phyloP scores from a whole-genome alignment of 2,329 filamentous ascomycete species.

The Clarireedia homoeocarpa region DNA sequence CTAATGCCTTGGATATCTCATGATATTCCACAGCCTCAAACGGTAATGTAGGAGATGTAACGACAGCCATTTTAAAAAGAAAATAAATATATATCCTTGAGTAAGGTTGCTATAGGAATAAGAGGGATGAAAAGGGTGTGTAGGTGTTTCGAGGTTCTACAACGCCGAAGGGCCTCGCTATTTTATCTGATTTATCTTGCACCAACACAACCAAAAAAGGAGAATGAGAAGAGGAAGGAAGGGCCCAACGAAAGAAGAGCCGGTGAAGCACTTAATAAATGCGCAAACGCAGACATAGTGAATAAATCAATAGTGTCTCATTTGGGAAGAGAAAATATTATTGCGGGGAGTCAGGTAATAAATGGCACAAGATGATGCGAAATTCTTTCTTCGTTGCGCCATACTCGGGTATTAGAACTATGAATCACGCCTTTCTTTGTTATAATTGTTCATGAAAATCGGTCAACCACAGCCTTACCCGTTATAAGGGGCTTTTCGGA shows the following conservation, averaged over 20 bases:
- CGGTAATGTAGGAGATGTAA: slow-evolving; percentile 9
- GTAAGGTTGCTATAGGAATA: neutral
- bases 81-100: neutral
- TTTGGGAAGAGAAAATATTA: neutral
- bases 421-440: slow-evolving; percentile 9
- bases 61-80: slow-evolving; percentile 10
- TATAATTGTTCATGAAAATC: neutral
- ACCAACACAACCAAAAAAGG: neutral
- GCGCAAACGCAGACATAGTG: neutral
- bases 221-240: neutral
- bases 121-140: neutral
- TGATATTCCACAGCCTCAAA: neutral
- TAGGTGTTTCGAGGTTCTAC: neutral
- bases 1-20: neutral
- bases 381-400: slow-evolving; percentile 2
- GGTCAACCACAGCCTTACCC: neutral
- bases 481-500: neutral
- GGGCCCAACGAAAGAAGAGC: neutral
- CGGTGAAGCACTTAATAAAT: neutral
- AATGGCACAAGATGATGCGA: slow-evolving; percentile 6
- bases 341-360: neutral
- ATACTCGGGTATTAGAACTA: neutral
- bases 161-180: neutral
- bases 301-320: neutral
- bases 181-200: neutral